Base-by-base conservation (phyloP, 2,329 filamentous ascomycete species). In the Curvularia verruculosa region DNA sequence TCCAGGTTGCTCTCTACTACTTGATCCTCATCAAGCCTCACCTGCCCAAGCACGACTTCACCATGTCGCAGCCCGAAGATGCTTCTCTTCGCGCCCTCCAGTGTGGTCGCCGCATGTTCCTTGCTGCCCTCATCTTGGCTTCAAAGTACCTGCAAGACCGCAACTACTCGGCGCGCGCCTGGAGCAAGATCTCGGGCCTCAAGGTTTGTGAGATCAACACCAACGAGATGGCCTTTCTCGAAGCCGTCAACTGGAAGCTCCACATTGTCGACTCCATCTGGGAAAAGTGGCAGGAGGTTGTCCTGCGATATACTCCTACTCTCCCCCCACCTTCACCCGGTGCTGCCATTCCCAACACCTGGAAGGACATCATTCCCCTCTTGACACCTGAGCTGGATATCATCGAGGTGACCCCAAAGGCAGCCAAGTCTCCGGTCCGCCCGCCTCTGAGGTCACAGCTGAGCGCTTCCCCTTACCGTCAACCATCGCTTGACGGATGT, bases 121-220 rank as follows among this genome's bases (percentile, higher is more conserved):
- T 99, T 52, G 89, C 95, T 10, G 93, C 94, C 46, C 83, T 99
- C 59, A 98, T 99, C 65, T 83, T 99, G 54, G 95, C 95, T 1
- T 98, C 95, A 34, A 99, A 99, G 81, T 99, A 98, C 75, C 82
- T 99, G 45, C 95, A 99, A 78, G 95, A 99, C 75, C 89, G 94
- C 67, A 99, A 98, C 79, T 99, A 96, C 79, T 98, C 95, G 13
- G 92, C 95, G 47, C 89, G 94, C 54, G 95, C 95, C 40, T 99
- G 95, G 95, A 98, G 94, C 78, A 98, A 96, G 82, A 99, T 99
- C 68, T 98, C 95, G 18, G 95, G 95, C n/a, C 83, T 99, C 55
- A 92, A 91, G 74, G 93, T 92, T 3, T 82, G 86, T 54, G 95
- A 99, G 79, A 98, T 99, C 78, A 98, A 98, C 78, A 89, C 92